Percentiles rank a stretch among this genome's conserved stretches.
phyloP scores from a whole-genome alignment of 2,329 filamentous ascomycete species.

The Scedosporium minutisporum region DNA sequence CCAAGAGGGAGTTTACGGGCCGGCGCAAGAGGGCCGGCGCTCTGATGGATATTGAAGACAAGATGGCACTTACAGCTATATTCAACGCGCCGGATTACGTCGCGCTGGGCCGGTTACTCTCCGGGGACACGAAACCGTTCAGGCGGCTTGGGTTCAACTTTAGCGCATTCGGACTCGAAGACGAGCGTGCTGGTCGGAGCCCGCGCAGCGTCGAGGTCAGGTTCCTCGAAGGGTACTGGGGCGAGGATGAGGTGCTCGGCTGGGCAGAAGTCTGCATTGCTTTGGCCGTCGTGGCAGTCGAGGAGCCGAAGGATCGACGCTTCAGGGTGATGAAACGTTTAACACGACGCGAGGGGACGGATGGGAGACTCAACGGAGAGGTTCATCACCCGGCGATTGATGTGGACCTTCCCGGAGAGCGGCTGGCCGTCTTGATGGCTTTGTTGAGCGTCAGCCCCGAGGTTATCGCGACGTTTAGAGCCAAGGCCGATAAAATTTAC shows the following conservation, averaged over 20 bases:
- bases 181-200: conserved; percentile 21
- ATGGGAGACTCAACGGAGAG: neutral
- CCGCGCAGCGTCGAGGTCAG: conserved; percentile 29
- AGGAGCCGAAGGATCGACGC: conserved; percentile 3
- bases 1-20: neutral
- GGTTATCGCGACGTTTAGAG: conserved; percentile 9
- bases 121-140: conserved; percentile 21
- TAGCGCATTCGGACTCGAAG: conserved; percentile 25
- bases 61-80: conserved; percentile 13
- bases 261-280: conserved; percentile 25
- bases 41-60: neutral
- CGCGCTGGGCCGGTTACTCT: conserved; percentile 25
- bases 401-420: neutral
- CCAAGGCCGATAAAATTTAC: conserved; percentile 2
- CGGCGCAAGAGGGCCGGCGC: neutral
- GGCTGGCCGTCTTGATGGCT: neutral
- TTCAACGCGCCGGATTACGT: conserved; percentile 16
- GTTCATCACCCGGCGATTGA: neutral
- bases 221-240: conserved; percentile 26
- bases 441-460: conserved; percentile 13
- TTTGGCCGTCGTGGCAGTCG: conserved; percentile 18
- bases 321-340: neutral
- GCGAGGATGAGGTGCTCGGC: conserved; percentile 17
- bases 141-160: conserved; percentile 31
- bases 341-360: neutral